Evolutionary conservation across 768 basidiomycete genomes (phyloP).

Genomic region (Pisolithus tinctorius): DNA sequence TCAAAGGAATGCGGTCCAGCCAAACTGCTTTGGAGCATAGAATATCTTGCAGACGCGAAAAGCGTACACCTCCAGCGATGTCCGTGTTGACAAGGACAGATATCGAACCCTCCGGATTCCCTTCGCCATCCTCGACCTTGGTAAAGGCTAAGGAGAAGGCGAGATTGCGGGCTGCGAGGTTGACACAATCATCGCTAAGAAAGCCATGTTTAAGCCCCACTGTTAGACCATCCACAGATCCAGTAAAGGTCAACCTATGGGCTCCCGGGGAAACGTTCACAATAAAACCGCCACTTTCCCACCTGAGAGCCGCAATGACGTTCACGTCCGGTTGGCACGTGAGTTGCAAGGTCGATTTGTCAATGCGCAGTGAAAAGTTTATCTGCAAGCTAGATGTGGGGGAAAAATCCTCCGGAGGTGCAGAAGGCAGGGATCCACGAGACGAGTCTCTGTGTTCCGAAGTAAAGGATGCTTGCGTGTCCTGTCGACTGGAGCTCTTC

Average conservation of each 20-base stretch:
- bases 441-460: constrained; percentile 1
- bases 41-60: constrained; percentile 86
- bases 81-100: constrained; percentile 83
- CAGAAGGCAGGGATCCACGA: constrained; percentile 14
- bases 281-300: constrained; percentile 93
- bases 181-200: constrained; percentile 75
- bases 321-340: constrained; percentile 90
- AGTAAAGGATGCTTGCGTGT: constrained; percentile 15
- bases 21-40: constrained; percentile 94
- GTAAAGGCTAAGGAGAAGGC: constrained; percentile 68
- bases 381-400: constrained; percentile 53
- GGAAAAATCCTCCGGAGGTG: constrained; percentile 6
- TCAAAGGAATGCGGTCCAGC: constrained; percentile 79
- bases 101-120: constrained; percentile 42
- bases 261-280: constrained; percentile 71
- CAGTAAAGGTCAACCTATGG: constrained; percentile 66
- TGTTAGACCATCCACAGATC: constrained; percentile 75
- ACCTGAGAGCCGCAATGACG: constrained; percentile 81
- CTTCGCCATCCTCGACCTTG: constrained; percentile 36
- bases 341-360: constrained; percentile 78
- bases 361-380: constrained; percentile 85
- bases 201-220: constrained; percentile 81
- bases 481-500: constrained; percentile 30
- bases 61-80: constrained; percentile 68
- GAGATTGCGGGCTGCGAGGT: constrained; percentile 75